phyloP scores from a whole-genome alignment of 2,329 filamentous ascomycete species.

The Microdochium paspali region DNA sequence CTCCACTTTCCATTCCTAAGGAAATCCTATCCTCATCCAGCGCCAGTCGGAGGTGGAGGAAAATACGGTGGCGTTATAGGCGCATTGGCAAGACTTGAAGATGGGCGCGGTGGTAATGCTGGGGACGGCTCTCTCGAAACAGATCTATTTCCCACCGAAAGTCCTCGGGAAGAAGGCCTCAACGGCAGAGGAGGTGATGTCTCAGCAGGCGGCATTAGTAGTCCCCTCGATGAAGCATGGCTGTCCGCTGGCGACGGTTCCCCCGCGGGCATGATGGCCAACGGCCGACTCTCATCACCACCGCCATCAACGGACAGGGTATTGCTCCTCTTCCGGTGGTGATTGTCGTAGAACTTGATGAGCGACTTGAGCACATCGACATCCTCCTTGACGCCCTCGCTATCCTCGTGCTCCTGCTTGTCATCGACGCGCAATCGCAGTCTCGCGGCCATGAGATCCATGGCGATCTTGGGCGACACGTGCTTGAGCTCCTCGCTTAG shows the following conservation, averaged over 20 bases:
- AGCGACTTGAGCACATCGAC: slow-evolving; percentile 10
- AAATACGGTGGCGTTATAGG: not conserved
- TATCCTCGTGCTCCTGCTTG: slow-evolving; percentile 10
- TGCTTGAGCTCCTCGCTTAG: slow-evolving; percentile 18
- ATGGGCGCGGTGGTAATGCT: not conserved
- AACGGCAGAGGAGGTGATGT: not conserved
- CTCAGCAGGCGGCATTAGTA: not conserved
- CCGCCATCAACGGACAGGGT: not conserved
- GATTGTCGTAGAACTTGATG: slow-evolving; percentile 7
- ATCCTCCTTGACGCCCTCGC: slow-evolving; percentile 10
- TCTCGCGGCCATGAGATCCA: slow-evolving; percentile 19
- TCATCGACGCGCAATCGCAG: slow-evolving; percentile 13
- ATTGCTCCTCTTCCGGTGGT: not conserved
- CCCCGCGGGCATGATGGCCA: not conserved
- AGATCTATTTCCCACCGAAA: too few species aligned
- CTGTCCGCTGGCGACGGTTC: not conserved
- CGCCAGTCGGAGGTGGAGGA: not conserved
- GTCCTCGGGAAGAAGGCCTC: not conserved
- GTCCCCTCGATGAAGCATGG: not conserved
- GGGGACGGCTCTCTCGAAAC: not conserved
- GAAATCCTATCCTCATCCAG: not conserved
- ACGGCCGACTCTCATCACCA: not conserved
- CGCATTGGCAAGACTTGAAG: not conserved
- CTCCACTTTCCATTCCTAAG: too few species aligned
- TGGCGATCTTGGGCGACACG: slow-evolving; percentile 16